Conservation (phyloP, 2,329 filamentous ascomycete species). For the Davidsoniella virescens region DNA sequence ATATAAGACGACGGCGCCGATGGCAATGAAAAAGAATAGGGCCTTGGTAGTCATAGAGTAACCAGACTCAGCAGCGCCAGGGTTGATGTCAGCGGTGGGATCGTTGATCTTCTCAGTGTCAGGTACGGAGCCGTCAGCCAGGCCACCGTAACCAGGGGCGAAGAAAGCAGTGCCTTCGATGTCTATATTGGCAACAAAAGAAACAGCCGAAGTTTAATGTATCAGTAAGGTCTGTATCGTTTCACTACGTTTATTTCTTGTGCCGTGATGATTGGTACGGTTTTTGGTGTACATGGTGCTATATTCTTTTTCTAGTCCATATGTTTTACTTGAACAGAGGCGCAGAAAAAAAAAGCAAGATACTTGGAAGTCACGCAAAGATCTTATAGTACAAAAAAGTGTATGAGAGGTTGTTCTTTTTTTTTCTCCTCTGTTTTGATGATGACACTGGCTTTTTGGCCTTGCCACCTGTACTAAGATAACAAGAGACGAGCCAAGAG, state of each 20-base stretch:
- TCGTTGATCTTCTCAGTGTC: constrained; percentile 9
- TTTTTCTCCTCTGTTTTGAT: too few relatives aligned
- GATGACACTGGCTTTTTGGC: too few relatives aligned
- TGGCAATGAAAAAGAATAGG: constrained; percentile 11
- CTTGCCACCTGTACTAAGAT: not conserved
- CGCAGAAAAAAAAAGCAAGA: too few relatives aligned
- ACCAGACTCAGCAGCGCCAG: constrained; percentile 1
- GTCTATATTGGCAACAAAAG: constrained; percentile 3
- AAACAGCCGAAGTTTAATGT: not conserved
- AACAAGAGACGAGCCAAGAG: too few relatives aligned
- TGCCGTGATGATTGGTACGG: too few relatives aligned
- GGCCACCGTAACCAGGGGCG: constrained; percentile 7
- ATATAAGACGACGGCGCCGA: constrained; percentile 9
- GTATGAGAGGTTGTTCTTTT: too few relatives aligned
- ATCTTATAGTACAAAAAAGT: too few relatives aligned
- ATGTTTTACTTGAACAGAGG: too few relatives aligned
- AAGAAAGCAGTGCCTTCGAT: constrained; percentile 11
- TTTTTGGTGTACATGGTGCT: too few relatives aligned
- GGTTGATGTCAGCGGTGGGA: not conserved
- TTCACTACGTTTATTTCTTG: too few relatives aligned
- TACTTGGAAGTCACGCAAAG: too few relatives aligned
- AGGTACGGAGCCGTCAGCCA: constrained; percentile 11
- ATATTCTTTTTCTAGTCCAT: too few relatives aligned
- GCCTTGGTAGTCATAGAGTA: constrained; percentile 10
- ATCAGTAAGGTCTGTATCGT: constrained; percentile 9